These are phyloP conservation scores for Phanerochaete carnosa DNA, from an alignment of 768 basidiomycete species.

Conservation along the genomic window DNA sequence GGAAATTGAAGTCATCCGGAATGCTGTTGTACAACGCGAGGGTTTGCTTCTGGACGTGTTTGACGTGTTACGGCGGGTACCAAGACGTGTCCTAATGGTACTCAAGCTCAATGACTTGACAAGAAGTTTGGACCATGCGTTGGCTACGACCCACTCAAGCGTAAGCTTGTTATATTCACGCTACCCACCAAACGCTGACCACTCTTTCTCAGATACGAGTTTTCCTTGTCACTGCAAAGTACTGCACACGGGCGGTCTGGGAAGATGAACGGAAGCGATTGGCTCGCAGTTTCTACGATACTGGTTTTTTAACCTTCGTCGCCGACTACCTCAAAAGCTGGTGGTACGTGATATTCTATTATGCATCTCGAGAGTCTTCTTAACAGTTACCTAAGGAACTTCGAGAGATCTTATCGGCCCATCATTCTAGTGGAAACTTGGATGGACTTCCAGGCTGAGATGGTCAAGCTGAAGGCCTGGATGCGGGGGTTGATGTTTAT, in stretches of 20 bases:
- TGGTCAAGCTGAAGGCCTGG: slow-evolving; percentile 60
- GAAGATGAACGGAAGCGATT: slow-evolving; percentile 50
- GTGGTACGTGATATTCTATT: slow-evolving; percentile 50
- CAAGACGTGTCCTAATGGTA: slow-evolving; percentile 80
- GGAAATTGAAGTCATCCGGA: slow-evolving; percentile 79
- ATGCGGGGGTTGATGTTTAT: slow-evolving; percentile 52
- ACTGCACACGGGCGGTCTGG: slow-evolving; percentile 81
- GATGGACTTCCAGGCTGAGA: slow-evolving; percentile 61
- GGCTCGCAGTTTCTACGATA: slow-evolving; percentile 38
- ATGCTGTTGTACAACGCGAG: slow-evolving; percentile 78
- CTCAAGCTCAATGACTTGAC: slow-evolving; percentile 86
- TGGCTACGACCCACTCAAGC: slow-evolving; percentile 85
- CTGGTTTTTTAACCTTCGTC: slow-evolving; percentile 46
- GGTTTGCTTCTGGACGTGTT: slow-evolving; percentile 85
- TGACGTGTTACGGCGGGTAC: slow-evolving; percentile 81
- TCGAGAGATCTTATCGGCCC: slow-evolving; percentile 47
- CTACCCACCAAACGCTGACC: not conserved
- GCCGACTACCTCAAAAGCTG: slow-evolving; percentile 54
- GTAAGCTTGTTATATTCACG: slow-evolving; percentile 21
- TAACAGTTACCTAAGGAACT: too few species aligned
- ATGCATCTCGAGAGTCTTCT: too few species aligned
- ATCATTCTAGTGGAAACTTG: slow-evolving; percentile 53
- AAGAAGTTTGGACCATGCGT: slow-evolving; percentile 75
- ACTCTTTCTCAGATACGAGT: slow-evolving; percentile 59
- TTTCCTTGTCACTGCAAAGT: slow-evolving; percentile 88